Evolutionary conservation across 1,284 basidiomycete species (phyloP), one percentile per base, ranked within the genome.

Genomic region (Austroboletus rostrupii): DNA sequence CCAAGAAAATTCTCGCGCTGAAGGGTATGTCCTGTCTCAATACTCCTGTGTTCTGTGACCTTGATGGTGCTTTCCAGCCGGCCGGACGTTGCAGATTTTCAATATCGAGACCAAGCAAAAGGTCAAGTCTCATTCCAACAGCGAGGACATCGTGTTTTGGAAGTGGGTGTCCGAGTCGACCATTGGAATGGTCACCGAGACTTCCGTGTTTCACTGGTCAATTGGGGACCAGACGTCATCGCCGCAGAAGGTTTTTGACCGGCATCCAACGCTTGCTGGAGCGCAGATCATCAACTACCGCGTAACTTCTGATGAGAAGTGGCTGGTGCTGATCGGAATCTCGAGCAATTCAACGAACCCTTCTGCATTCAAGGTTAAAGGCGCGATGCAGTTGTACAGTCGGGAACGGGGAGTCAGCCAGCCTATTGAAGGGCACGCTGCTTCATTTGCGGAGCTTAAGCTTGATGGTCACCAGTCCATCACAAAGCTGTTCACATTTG

Each of bases 241-340:
- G 8, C 90, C 90, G 6, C 82, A 87, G 72, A 94, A 98, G 78
- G 79, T 98, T 48, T 99, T 99, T 65, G 97, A 99, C 74, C 87
- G 97, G 42, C 96, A 99, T 71, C 84, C 92, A 6, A 90, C 90
- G n/a, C 86, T 99, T 56, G 81, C 85, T 53, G 93, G 92, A 52
- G 86, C 92, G 52, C 97, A 99, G 72, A 99, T 99, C 61, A 99
- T 99, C 78, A 98, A 98, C 76, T 99, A 99, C 73, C 90, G 96
- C 53, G 79, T 87, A 38, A 92, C 92, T 10, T 70, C 81, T 16
- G 97, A 99, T 62, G 95, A 94, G 67, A 95, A 98, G 68, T 99
- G 97, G 97, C 81, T 97, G 52, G 94, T 97, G 29, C 80, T 99
- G 50, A 81, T 99, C 57, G 97, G 97, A 50, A 99, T 99, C 62